Percentiles rank a stretch among this genome's conserved stretches.
These are phyloP conservation scores for Mycena venus DNA, from an alignment of 768 basidiomycete genomes.

Conservation along the genomic window DNA sequence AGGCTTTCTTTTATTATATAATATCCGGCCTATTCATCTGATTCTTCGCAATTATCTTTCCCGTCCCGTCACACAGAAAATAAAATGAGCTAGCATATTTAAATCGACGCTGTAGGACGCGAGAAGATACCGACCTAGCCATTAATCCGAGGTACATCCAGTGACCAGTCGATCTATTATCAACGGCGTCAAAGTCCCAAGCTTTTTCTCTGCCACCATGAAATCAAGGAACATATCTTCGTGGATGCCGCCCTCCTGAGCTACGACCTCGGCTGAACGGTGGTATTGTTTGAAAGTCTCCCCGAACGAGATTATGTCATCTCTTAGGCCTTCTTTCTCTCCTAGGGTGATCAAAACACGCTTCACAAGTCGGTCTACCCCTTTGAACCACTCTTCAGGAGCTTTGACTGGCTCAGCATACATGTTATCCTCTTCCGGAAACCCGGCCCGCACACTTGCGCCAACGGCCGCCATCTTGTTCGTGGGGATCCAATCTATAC, in stretches of 20 bases:
- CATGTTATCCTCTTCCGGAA: slow-evolving; percentile 26
- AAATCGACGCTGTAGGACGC: too few relatives aligned
- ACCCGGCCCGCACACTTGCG: slow-evolving; percentile 22
- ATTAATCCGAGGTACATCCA: neutral
- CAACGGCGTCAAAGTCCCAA: slow-evolving; percentile 23
- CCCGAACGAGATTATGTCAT: slow-evolving; percentile 43
- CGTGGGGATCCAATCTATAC: slow-evolving; percentile 40
- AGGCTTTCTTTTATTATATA: too few relatives aligned
- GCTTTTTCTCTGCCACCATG: slow-evolving; percentile 20
- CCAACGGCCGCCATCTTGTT: slow-evolving; percentile 36
- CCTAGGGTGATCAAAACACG: slow-evolving; percentile 46
- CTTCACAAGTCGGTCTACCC: slow-evolving; percentile 38
- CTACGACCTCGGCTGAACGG: slow-evolving; percentile 25
- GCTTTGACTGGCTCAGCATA: slow-evolving; percentile 44
- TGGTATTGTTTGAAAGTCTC: slow-evolving; percentile 22
- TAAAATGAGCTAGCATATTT: too few relatives aligned
- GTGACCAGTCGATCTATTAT: slow-evolving; percentile 22
- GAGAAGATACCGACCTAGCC: too few relatives aligned
- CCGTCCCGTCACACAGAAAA: too few relatives aligned
- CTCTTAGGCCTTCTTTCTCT: slow-evolving; percentile 41
- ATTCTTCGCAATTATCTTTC: too few relatives aligned
- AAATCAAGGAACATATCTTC: slow-evolving; percentile 34
- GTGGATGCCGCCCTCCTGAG: slow-evolving; percentile 35
- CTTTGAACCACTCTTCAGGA: slow-evolving; percentile 45
- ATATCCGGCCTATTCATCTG: too few relatives aligned